Evolutionary conservation across 2,329 filamentous ascomycete species (phyloP), one percentile per base, ranked within the genome.

Genomic region (Metarhizium album): DNA sequence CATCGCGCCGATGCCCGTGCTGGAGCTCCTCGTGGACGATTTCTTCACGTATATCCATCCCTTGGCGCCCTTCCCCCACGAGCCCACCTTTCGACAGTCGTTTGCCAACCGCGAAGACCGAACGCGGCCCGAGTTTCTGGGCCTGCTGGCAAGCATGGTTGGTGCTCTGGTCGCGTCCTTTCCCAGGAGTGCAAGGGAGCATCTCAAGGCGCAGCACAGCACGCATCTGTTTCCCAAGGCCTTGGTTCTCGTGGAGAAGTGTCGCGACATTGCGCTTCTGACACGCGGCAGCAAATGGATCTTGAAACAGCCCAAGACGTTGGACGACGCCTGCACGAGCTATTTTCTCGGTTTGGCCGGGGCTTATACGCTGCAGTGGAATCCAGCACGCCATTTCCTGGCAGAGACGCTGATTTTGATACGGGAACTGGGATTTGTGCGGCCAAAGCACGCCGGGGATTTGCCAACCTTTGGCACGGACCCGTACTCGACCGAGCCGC

Each of bases 31-130:
- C 16, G 78, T 90, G 52, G 84, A 90, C 63, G 86, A 90, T 68
- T 90, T 87, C 74, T 90, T 90, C 67, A 88, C 83, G 18, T 89
- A 89, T 63, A 84, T 90, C 49, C 84, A 90, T 58, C 86, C 86
- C 1, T 74, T 90, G 8, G 80, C 79, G 52, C 86, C 86, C 0
- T 90, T 90, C 52, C 86, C 86, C 0, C 86, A 90, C 64, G 84
- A 90, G 62, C 84, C 85, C 0, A 86, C 84, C 3, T 90, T 90
- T 63, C 78, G 85, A 22, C 76, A 81, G 54, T 81, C 81, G 1
- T 86, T 88, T 64, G 74, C 74, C 7, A 75, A 76, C 50, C 75
- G 86, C 33, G 79, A 86, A 60, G 85, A 89, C 61, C 73, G 81
- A 48, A 77, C 74, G 6, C 82, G 80, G 56, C 78, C 79, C 9